These are phyloP conservation scores for Mimosa pudica DNA, from an alignment of 306 rosid species.

Conservation along the genomic window DNA sequence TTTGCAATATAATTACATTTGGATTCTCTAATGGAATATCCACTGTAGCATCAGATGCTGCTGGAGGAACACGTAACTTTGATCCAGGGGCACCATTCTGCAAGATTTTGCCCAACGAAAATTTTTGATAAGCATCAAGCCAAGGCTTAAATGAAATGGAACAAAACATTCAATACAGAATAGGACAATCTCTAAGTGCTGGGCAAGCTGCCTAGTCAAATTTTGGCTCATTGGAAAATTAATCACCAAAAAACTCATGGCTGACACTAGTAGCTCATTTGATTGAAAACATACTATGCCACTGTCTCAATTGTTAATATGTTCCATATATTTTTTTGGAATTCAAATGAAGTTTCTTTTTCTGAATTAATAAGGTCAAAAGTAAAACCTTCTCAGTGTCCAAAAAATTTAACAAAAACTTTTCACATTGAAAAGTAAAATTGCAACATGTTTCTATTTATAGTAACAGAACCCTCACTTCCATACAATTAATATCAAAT, in stretches of 20 bases:
- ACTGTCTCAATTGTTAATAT: not conserved
- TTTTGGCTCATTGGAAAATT: not conserved
- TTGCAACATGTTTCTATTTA: not conserved
- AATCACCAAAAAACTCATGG: not conserved
- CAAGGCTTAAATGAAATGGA: constrained; percentile 23
- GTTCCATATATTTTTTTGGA: no score
- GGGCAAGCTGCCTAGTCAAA: not conserved
- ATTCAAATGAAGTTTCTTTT: not conserved
- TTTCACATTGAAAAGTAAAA: not conserved
- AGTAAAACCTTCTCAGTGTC: not conserved
- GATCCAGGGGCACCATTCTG: constrained; percentile 85
- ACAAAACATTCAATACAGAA: constrained; percentile 18
- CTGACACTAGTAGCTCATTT: not conserved
- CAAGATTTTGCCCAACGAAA: constrained; percentile 34
- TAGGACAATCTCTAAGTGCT: not conserved
- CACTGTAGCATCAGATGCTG: constrained; percentile 83
- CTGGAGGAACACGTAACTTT: constrained; percentile 69
- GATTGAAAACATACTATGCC: not conserved
- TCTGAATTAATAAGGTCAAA: not conserved
- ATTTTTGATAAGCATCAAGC: constrained; percentile 16
- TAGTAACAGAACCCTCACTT: not conserved
- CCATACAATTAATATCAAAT: not conserved
- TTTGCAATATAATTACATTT: constrained; percentile 51
- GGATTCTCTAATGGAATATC: constrained; percentile 83
- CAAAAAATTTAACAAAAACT: not conserved